Conservation (phyloP, 441 rosid species). For the Jatropha podagrica region DNA sequence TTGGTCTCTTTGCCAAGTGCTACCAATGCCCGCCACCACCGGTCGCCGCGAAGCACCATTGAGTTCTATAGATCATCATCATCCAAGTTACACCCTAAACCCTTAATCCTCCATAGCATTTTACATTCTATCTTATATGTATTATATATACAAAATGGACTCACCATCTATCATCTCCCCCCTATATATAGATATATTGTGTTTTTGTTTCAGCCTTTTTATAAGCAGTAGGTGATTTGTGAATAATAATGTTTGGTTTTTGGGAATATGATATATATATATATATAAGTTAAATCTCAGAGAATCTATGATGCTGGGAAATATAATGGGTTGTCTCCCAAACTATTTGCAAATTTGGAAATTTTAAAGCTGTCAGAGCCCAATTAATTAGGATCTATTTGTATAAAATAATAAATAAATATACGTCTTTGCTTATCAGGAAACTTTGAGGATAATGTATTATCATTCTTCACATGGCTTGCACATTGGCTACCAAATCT, state of each 20-base stretch:
- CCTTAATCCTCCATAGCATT: slow-evolving; percentile 2
- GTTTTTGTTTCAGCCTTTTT: slow-evolving; percentile 17
- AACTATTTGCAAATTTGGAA: neutral
- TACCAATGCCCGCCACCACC: slow-evolving; percentile 88
- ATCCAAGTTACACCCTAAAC: neutral
- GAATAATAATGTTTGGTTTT: slow-evolving; percentile 12
- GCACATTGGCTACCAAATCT: slow-evolving; percentile 6
- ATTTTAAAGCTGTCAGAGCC: no score
- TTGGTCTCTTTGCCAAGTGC: slow-evolving; percentile 94
- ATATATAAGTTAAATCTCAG: neutral
- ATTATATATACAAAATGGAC: slow-evolving; percentile 11
- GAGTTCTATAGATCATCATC: slow-evolving; percentile 1
- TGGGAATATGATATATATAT: neutral
- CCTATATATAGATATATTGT: neutral
- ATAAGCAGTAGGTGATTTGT: slow-evolving; percentile 18
- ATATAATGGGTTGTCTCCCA: neutral
- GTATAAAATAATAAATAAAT: neutral
- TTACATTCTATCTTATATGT: slow-evolving; percentile 10
- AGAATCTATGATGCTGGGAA: neutral
- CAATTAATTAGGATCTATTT: no score
- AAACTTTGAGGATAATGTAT: neutral
- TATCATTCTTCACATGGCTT: slow-evolving; percentile 17
- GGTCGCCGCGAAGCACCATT: slow-evolving; percentile 32
- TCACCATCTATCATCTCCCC: neutral
- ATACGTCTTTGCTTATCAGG: neutral